Evolutionary conservation across 2,329 filamentous ascomycete species (phyloP).

Genomic region (Fusarium tjaetaba): DNA sequence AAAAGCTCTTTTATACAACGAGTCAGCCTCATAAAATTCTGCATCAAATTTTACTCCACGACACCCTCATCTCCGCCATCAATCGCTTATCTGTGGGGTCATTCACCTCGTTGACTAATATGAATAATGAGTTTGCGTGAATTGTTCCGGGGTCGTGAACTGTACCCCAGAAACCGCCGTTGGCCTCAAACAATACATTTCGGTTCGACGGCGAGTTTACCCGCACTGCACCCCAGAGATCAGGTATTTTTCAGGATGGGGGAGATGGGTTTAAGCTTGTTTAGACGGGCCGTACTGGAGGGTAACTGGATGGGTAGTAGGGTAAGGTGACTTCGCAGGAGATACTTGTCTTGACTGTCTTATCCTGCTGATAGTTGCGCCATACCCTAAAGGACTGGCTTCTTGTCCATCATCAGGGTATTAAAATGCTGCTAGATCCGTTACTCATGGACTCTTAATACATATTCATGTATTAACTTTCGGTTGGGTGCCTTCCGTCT

Average conservation of each 20-base stretch:
- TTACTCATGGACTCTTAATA: neutral
- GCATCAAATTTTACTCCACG: neutral
- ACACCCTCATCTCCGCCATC: neutral
- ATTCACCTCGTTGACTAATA: slow-evolving; percentile 26
- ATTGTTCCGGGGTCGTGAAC: neutral
- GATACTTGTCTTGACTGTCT: neutral
- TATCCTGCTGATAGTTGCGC: neutral
- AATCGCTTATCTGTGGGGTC: slow-evolving; percentile 36
- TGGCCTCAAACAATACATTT: neutral
- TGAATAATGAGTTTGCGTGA: slow-evolving; percentile 9
- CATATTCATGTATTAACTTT: neutral
- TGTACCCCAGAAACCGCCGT: slow-evolving; percentile 8
- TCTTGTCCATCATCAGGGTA: neutral
- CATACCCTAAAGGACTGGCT: neutral
- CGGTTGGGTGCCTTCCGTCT: accelerated
- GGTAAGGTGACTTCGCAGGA: neutral
- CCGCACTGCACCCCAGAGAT: slow-evolving; percentile 24
- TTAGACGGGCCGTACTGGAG: slow-evolving; percentile 9
- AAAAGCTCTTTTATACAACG: slow-evolving; percentile 9
- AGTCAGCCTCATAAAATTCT: neutral
- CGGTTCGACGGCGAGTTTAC: neutral
- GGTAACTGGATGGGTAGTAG: neutral
- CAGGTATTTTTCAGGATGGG: neutral
- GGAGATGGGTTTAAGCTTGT: slow-evolving; percentile 12
- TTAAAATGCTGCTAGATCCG: neutral